Conservation (phyloP, 2,329 filamentous ascomycete species). For the Sporothrix euskadiensis region DNA sequence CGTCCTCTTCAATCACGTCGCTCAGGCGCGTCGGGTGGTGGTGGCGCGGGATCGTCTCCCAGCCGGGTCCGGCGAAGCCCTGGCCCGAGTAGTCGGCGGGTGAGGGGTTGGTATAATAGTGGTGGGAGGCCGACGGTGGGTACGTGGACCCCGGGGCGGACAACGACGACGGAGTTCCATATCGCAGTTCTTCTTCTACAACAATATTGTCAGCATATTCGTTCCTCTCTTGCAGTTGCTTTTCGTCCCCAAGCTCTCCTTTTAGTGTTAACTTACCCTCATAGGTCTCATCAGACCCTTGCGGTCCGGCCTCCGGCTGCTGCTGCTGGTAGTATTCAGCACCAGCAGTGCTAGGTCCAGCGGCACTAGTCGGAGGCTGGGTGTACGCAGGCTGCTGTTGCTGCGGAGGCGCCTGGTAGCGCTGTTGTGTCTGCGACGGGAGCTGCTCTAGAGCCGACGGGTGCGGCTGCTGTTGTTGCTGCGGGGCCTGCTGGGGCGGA, state of each 20-base stretch:
- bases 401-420: slow-evolving; percentile 15
- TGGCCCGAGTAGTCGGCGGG: slow-evolving; percentile 65
- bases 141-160: slow-evolving; percentile 34
- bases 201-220: slow-evolving; percentile 15
- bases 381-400: slow-evolving; percentile 17
- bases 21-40: slow-evolving; percentile 87
- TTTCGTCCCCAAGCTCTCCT: background rate
- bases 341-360: background rate
- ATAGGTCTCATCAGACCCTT: slow-evolving; percentile 26
- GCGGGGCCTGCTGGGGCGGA: slow-evolving; percentile 24
- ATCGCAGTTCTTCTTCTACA: slow-evolving; percentile 57
- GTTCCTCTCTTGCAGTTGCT: background rate
- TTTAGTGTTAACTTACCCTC: slow-evolving; percentile 13
- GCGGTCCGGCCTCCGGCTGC: slow-evolving; percentile 4
- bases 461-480: slow-evolving; percentile 21
- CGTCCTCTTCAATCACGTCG: slow-evolving; percentile 84
- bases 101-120: slow-evolving; percentile 44
- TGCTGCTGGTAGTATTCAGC: slow-evolving; percentile 24
- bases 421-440: slow-evolving; percentile 31
- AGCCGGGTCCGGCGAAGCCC: slow-evolving; percentile 67
- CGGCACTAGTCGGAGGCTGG: background rate
- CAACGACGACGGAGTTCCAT: slow-evolving; percentile 55
- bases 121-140: slow-evolving; percentile 45
- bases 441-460: slow-evolving; percentile 21
- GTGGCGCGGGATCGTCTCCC: slow-evolving; percentile 72